Evolutionary conservation across 78 protist species (phyloP), one percentile per base, ranked within the genome.

Genomic region (Goniomonas avonlea): DNA sequence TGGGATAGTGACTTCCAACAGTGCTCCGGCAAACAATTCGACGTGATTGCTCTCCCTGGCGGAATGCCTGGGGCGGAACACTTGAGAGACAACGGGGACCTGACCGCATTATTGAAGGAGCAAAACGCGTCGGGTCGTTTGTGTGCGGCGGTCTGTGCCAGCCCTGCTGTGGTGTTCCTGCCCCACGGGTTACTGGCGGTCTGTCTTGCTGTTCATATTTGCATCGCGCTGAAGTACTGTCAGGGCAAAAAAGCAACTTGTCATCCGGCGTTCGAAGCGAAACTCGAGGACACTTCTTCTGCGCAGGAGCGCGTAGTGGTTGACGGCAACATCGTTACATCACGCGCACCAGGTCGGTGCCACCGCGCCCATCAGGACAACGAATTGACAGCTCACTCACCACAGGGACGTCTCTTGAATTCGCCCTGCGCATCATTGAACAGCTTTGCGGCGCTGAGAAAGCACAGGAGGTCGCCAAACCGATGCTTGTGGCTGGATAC

Each of bases 1-100:
- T n/a, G n/a, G n/a, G n/a, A n/a, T n/a, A n/a, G n/a, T n/a, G n/a
- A n/a, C n/a, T n/a, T n/a, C n/a, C n/a, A n/a, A n/a, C n/a, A n/a
- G n/a, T n/a, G 11, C 21, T 5, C 31, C 31, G 75, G 47, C 32
- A 53, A 69, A 17, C 61, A 69, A 11, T 34, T 69, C 38, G 50
- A 69, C 31, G 20, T 32, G 47, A 34, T 69, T 8, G 38, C 47
- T 11, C 31, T 69, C 31, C 75, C 75, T 17, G 75, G 75, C 31
- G 75, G 75, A 5, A 69, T 69, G 75, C 75, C 75, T 11, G 75
- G 75, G 20, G 47, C 75, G 27, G 47, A 27, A 17, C 40, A 69
- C 47, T 11, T 69, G 31, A 13, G 61, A 15, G 31, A 40, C 31
- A 34, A 8, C 31, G 9, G 27, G 27, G 27, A 11, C 32, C 29